Evolutionary conservation across 1,284 basidiomycete genomes (phyloP), one percentile per base, ranked within the genome.

Genomic region (Ceratobasidium sp.): DNA sequence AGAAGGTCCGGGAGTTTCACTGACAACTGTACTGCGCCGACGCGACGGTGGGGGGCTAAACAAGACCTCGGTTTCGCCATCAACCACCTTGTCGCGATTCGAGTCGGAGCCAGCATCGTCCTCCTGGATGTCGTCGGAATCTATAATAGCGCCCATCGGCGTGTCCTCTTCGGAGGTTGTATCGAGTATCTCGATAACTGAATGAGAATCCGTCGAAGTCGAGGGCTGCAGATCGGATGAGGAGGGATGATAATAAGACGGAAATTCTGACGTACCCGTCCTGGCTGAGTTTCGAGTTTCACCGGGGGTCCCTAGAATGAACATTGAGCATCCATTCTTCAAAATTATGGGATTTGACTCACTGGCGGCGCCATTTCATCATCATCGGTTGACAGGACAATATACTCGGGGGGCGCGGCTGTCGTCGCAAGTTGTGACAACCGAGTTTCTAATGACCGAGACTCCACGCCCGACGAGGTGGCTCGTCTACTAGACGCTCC

Each of bases 371-470:
- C 7, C 10, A 47, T 47, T 15, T 67, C 57, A 34, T 60, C 62
- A 17, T 53, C 35, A n/a, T 67, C 62, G 50, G 62, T 53, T n/a
- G 62, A 67, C 10, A 67, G 17, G 12, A 53, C 27, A 20, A 67
- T 67, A 17, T 53, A 17, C 20, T 67, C 50, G 17, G 2, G 1
- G 29, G 38, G 20, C 27, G 27, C 22, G 29, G 50, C 8, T 22
- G 27, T 7, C n/a, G n/a, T n/a, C n/a, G n/a, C n/a, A n/a, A n/a
- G n/a, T n/a, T n/a, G n/a, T n/a, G n/a, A n/a, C n/a, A n/a, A n/a
- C n/a, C n/a, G n/a, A n/a, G n/a, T n/a, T n/a, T n/a, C n/a, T n/a
- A 5, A 6, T 12, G 29, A 31, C 13, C 10, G 27, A 25, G 4
- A 5, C 29, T 4, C 50, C 20, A 53, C 38, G n/a, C 10, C n/a